Conservation (phyloP, 306 rosid genomes). For the Psophocarpus tetragonolobus region DNA sequence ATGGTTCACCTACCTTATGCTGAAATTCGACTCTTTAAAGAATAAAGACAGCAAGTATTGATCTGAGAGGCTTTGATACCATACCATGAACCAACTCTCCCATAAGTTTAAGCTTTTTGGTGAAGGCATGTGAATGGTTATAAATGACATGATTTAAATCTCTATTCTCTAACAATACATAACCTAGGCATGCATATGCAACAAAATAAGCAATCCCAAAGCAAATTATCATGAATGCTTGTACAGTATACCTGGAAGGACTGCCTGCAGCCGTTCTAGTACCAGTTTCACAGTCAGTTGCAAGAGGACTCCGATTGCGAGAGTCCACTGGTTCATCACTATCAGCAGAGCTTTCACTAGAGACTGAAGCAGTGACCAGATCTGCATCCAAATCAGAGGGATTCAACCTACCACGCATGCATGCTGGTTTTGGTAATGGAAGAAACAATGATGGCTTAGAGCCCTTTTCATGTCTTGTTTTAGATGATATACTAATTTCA, state of each 20-base stretch:
- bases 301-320: slow-evolving; percentile 64
- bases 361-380: slow-evolving; percentile 62
- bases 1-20: not conserved
- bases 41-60: not conserved
- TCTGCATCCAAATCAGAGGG: slow-evolving; percentile 74
- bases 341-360: slow-evolving; percentile 69
- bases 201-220: slow-evolving; percentile 19
- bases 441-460: slow-evolving; percentile 56
- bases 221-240: not conserved
- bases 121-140: not conserved
- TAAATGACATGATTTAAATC: not conserved
- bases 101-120: not conserved
- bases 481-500: slow-evolving; percentile 60
- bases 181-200: slow-evolving; percentile 26
- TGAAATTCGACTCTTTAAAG: not conserved
- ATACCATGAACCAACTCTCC: not conserved
- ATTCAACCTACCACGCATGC: slow-evolving; percentile 59
- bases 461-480: slow-evolving; percentile 52
- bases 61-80: not conserved
- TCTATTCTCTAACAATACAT: slow-evolving; percentile 4
- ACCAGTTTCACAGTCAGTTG: slow-evolving; percentile 68
- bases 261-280: slow-evolving; percentile 62
- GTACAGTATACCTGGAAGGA: slow-evolving; percentile 68
- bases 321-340: slow-evolving; percentile 76
- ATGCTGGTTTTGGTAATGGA: slow-evolving; percentile 74